phyloP scores from a whole-genome alignment of 805 yeast genomes.

The Starmera caribaea region DNA sequence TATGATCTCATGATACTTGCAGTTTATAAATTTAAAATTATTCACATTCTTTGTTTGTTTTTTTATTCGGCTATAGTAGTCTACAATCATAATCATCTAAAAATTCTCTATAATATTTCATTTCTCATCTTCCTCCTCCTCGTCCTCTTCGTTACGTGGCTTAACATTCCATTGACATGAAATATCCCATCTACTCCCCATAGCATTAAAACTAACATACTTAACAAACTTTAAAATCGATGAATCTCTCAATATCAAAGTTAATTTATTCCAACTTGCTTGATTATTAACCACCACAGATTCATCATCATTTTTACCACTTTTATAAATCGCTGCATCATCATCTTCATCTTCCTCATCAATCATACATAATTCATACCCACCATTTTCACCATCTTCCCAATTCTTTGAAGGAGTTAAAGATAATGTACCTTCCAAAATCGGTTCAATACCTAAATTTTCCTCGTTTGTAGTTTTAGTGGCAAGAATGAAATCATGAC shows the following conservation, averaged over 20 bases:
- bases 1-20: too few relatives aligned
- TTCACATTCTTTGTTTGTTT: not conserved
- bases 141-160: slow-evolving; percentile 25
- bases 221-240: slow-evolving; percentile 86
- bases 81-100: not conserved
- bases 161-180: slow-evolving; percentile 70
- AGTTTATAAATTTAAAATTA: too few relatives aligned
- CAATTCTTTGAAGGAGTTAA: slow-evolving; percentile 79
- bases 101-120: not conserved
- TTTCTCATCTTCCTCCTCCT: slow-evolving; percentile 11
- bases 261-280: slow-evolving; percentile 76
- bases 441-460: slow-evolving; percentile 20
- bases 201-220: slow-evolving; percentile 80
- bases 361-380: slow-evolving; percentile 86
- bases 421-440: slow-evolving; percentile 72
- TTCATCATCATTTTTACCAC: slow-evolving; percentile 50
- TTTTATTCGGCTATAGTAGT: not conserved
- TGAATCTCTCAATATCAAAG: slow-evolving; percentile 72
- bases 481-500: slow-evolving; percentile 87
- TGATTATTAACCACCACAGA: slow-evolving; percentile 71
- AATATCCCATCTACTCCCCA: slow-evolving; percentile 91
- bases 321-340: slow-evolving; percentile 83
- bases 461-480: slow-evolving; percentile 44
- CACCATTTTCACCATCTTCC: slow-evolving; percentile 88
- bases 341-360: slow-evolving; percentile 35